These are phyloP conservation scores for Pleurotus tuber-regium DNA, from an alignment of 768 basidiomycete species.

Conservation along the genomic window DNA sequence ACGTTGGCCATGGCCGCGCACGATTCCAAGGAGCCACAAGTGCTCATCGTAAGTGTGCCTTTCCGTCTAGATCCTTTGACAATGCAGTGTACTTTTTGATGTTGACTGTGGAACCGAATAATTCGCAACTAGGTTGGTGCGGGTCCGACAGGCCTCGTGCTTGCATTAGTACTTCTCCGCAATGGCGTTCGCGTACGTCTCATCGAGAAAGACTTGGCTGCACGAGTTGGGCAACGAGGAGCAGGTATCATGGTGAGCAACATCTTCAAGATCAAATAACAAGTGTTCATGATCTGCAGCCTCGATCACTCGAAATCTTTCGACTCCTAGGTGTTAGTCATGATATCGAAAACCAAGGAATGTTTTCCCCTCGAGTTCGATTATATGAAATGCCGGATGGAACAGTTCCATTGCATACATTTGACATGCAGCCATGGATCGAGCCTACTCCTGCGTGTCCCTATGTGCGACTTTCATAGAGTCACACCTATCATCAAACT, in stretches of 20 bases:
- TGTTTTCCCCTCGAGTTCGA: slow-evolving; percentile 16
- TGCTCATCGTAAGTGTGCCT: slow-evolving; percentile 7
- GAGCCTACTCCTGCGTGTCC: slow-evolving; percentile 22
- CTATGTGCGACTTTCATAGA: slow-evolving; percentile 18
- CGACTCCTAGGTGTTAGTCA: slow-evolving; percentile 23
- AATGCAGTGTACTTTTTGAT: too few relatives aligned
- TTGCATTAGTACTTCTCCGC: slow-evolving; percentile 37
- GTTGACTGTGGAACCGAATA: too few relatives aligned
- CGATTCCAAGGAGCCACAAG: not conserved
- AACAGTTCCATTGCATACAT: slow-evolving; percentile 7
- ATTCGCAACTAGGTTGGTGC: slow-evolving; percentile 46
- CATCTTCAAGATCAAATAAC: not conserved
- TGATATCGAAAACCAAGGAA: slow-evolving; percentile 17
- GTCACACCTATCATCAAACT: slow-evolving; percentile 6
- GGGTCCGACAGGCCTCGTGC: slow-evolving; percentile 44
- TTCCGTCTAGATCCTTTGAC: too few relatives aligned
- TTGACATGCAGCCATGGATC: slow-evolving; percentile 19
- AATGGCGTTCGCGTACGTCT: slow-evolving; percentile 50
- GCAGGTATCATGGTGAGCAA: slow-evolving; percentile 20
- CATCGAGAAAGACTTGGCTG: slow-evolving; percentile 41
- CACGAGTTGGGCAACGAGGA: slow-evolving; percentile 20
- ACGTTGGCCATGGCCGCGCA: not conserved
- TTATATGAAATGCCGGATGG: slow-evolving; percentile 19
- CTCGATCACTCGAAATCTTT: slow-evolving; percentile 27
- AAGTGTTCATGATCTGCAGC: slow-evolving; percentile 13